Percentiles rank a stretch among this genome's conserved stretches.
These are phyloP conservation scores for Penicillium polonicum DNA, from an alignment of 2,329 filamentous ascomycete genomes.

Conservation along the genomic window DNA sequence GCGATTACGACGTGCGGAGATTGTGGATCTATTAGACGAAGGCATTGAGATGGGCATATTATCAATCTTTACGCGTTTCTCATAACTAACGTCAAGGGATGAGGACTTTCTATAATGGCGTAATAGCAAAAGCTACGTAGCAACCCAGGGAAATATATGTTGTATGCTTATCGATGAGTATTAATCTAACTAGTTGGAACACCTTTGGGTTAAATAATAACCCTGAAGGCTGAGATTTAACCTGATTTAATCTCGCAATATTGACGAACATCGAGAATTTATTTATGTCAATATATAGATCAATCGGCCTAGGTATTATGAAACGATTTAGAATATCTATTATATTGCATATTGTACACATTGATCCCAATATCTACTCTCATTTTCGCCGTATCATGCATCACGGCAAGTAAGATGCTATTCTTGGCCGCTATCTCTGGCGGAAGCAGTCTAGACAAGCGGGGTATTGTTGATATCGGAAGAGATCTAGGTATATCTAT, in stretches of 20 bases:
- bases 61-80: neutral
- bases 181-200: no score
- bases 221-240: no score
- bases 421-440: neutral
- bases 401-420: no score
- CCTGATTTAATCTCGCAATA: no score
- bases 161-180: no score
- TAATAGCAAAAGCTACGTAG: neutral
- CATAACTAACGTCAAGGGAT: neutral
- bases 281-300: neutral
- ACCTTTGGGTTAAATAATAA: no score
- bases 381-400: neutral
- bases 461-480: neutral
- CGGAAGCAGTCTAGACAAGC: neutral
- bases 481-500: no score
- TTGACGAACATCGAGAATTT: no score
- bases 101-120: neutral
- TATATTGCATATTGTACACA: neutral
- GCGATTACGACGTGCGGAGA: neutral
- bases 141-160: no score
- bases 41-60: neutral
- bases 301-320: neutral
- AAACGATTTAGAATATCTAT: neutral
- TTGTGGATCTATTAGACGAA: neutral
- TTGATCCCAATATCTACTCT: neutral